Percentiles rank a stretch among this genome's conserved stretches.
Evolutionary conservation across 495 filamentous ascomycete genomes (phyloP).

Genomic region (Oidiodendron maius): DNA sequence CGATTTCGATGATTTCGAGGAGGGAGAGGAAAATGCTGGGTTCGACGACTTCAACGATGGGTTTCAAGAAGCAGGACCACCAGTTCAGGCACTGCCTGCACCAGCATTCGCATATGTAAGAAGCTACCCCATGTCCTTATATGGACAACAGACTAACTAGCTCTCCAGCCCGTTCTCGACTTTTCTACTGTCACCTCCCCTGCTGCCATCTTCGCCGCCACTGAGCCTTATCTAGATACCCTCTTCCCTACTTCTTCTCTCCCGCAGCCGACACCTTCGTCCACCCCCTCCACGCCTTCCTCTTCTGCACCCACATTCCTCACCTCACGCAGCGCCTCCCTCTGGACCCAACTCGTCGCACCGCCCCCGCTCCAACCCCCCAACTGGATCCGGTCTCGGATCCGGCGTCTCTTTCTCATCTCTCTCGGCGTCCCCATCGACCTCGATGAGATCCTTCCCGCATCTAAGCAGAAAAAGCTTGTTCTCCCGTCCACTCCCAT

Average conservation of each 20-base stretch:
- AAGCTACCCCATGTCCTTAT: conserved; percentile 14
- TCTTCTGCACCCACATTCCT: conserved; percentile 57
- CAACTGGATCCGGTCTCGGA: conserved; percentile 96
- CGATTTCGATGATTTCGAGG: conserved; percentile 96
- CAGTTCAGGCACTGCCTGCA: conserved; percentile 34
- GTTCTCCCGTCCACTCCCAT: conserved; percentile 80
- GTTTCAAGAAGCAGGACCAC: conserved; percentile 59
- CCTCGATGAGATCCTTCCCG: conserved; percentile 92
- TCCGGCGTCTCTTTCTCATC: conserved; percentile 92
- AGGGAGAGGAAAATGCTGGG: conserved; percentile 67
- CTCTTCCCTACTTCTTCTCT: conserved; percentile 59
- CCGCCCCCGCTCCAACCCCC: conserved; percentile 92
- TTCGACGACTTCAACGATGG: conserved; percentile 90
- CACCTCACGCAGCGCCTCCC: conserved; percentile 68
- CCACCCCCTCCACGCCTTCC: conserved; percentile 39
- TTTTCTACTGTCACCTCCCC: conserved; percentile 52
- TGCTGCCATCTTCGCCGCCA: conserved; percentile 43
- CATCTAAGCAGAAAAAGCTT: conserved; percentile 96
- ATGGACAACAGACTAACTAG: neutral
- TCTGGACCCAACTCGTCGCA: conserved; percentile 95
- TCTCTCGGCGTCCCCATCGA: conserved; percentile 94
- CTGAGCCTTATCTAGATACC: conserved; percentile 47
- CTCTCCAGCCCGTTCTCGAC: conserved; percentile 62
- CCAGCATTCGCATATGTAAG: conserved; percentile 42
- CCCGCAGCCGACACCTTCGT: conserved; percentile 38